Percentiles rank a stretch among this genome's conserved stretches.
Conservation (phyloP, 495 filamentous ascomycete genomes). For the Achaetomiella virescens region DNA sequence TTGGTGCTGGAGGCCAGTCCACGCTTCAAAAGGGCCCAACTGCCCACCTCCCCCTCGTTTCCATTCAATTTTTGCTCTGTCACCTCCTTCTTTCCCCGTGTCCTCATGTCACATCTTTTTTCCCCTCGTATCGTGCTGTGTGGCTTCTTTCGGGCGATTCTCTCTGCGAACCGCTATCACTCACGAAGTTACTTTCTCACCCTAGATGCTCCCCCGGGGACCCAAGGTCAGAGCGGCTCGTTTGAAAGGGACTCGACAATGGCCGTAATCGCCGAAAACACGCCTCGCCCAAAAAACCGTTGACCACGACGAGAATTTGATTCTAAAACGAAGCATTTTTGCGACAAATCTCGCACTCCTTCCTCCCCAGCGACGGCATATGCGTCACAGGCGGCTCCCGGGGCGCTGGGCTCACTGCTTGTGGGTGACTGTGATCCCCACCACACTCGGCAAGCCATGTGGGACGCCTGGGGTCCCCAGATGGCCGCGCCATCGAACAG, state of each 20-base stretch:
- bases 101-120: conserved; percentile 12
- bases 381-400: conserved; percentile 14
- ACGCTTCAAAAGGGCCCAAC: conserved; percentile 38
- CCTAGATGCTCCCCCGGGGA: not conserved
- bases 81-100: conserved; percentile 13
- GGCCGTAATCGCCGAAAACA: conserved; percentile 2
- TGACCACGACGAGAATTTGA: not conserved
- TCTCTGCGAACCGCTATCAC: conserved; percentile 5
- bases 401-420: conserved; percentile 11
- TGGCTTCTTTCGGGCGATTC: conserved; percentile 17
- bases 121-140: conserved; percentile 5
- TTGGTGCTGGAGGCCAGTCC: conserved; percentile 29
- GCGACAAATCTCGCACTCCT: conserved; percentile 3
- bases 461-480: conserved; percentile 3
- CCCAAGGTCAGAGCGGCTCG: conserved; percentile 12
- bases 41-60: conserved; percentile 35
- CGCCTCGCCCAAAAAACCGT: not conserved
- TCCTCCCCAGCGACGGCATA: conserved; percentile 5
- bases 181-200: conserved; percentile 18
- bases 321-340: not conserved
- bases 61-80: conserved; percentile 28
- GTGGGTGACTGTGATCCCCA: conserved; percentile 19
- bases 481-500: not conserved
- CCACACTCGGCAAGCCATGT: conserved; percentile 23
- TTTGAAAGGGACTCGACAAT: conserved; percentile 21